Conservation (phyloP, 139 green algal genomes). For the Coccomyxa sp. region DNA sequence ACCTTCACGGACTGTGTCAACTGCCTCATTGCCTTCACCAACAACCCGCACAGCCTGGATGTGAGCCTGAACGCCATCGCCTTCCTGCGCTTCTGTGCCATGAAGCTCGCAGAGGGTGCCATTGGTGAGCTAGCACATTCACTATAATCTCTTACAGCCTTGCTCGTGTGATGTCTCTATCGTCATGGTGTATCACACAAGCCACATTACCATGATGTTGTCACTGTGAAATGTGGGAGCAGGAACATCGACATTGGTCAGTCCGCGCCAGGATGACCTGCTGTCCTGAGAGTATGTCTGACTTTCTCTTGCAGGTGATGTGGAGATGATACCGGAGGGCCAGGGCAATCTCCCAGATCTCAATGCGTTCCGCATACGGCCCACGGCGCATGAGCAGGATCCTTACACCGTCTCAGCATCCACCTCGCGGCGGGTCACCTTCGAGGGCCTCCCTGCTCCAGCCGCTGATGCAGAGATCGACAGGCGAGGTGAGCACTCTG, state of each 20-base stretch:
- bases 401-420: neutral
- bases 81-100: slow-evolving; percentile 96
- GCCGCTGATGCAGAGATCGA: neutral
- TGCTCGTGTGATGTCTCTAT: too few relatives aligned
- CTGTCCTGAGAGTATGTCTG: neutral
- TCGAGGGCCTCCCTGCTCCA: neutral
- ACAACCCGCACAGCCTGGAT: slow-evolving; percentile 91
- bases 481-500: too few relatives aligned
- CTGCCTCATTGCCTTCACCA: slow-evolving; percentile 99
- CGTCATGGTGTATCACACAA: neutral
- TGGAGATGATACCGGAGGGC: slow-evolving; percentile 47
- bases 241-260: neutral
- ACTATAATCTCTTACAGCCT: too few relatives aligned
- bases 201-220: neutral
- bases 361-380: slow-evolving; percentile 36
- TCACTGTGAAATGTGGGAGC: neutral
- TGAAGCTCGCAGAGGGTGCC: slow-evolving; percentile 90
- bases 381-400: slow-evolving; percentile 13
- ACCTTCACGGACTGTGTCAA: slow-evolving; percentile 99
- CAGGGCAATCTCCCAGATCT: slow-evolving; percentile 11
- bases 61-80: slow-evolving; percentile 95
- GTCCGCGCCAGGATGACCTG: neutral
- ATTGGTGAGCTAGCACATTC: slow-evolving; percentile 74
- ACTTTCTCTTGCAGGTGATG: slow-evolving; percentile 13
- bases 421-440: slow-evolving; percentile 5